Evolutionary conservation across 2,329 filamentous ascomycete species (phyloP).

Genomic region (Botrytis elliptica): DNA sequence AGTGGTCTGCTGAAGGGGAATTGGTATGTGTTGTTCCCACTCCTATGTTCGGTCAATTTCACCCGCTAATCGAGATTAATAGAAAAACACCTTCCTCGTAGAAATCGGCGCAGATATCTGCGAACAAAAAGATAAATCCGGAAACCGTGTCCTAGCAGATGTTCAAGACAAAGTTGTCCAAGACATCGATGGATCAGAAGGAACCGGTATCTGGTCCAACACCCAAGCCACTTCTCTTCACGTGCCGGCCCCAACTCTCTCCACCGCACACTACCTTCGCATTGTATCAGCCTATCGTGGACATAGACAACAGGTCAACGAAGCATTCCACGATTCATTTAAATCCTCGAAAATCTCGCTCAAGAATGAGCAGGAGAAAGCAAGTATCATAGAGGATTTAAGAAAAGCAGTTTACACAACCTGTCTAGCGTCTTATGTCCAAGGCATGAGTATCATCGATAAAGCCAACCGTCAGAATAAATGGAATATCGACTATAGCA

Average conservation of each 20-base stretch:
- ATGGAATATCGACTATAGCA: constrained; percentile 57
- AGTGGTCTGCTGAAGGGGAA: constrained; percentile 60
- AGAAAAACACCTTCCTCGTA: constrained; percentile 58
- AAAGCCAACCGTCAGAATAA: constrained; percentile 55
- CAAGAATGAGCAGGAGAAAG: not conserved
- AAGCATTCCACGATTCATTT: constrained; percentile 40
- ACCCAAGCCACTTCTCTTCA: constrained; percentile 61
- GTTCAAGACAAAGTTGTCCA: constrained; percentile 66
- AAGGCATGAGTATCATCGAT: constrained; percentile 65
- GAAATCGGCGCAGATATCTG: constrained; percentile 63
- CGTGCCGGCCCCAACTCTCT: constrained; percentile 63
- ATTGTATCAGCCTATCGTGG: constrained; percentile 60
- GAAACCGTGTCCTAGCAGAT: constrained; percentile 48
- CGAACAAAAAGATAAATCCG: constrained; percentile 45
- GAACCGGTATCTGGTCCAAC: constrained; percentile 65
- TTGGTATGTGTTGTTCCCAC: constrained; percentile 43
- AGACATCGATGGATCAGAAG: constrained; percentile 64
- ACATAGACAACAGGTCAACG: constrained; percentile 49
- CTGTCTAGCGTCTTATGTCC: constrained; percentile 61
- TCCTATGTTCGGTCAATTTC: not conserved
- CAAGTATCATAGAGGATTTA: constrained; percentile 52
- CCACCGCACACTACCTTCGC: constrained; percentile 52
- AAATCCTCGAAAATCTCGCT: constrained; percentile 23
- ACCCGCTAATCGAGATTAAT: constrained; percentile 1
- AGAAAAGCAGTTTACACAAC: constrained; percentile 60